A percentile compares a stretch with the other conserved stretches of the same genome.
Evolutionary conservation across 768 basidiomycete genomes (phyloP).

Genomic region (Kwoniella dendrophila): DNA sequence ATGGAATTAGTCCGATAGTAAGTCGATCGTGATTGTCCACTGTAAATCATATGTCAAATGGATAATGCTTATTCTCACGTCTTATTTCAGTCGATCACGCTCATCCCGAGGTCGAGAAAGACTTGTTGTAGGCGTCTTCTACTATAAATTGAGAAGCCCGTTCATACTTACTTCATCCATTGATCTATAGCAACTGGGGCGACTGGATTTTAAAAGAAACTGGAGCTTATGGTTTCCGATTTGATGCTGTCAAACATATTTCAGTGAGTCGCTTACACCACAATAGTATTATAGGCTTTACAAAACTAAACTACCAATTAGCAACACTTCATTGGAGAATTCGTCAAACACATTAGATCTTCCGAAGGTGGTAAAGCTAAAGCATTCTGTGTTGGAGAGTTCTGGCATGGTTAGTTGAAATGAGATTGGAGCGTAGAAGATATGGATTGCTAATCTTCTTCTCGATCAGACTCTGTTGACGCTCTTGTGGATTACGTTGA

Average conservation of each 20-base stretch:
- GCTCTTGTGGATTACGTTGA: constrained; percentile 52
- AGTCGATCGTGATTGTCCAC: no score
- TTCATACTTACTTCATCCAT: neutral
- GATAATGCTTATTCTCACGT: no score
- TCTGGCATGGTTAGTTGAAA: constrained; percentile 74
- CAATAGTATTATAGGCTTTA: no score
- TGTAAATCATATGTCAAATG: no score
- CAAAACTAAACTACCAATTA: constrained; percentile 35
- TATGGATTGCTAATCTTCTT: no score
- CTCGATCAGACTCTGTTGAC: constrained; percentile 51
- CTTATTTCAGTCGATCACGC: constrained; percentile 68
- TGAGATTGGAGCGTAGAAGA: no score
- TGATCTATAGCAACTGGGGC: constrained; percentile 65
- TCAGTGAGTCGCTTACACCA: constrained; percentile 26
- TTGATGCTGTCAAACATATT: constrained; percentile 86
- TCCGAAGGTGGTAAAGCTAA: constrained; percentile 55
- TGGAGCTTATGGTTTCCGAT: constrained; percentile 68
- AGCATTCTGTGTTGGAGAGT: constrained; percentile 76
- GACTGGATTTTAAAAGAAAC: constrained; percentile 69
- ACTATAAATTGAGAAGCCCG: no score
- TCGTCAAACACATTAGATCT: constrained; percentile 58
- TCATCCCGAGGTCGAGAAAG: constrained; percentile 76
- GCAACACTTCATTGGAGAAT: constrained; percentile 58
- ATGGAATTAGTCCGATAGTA: constrained; percentile 29
- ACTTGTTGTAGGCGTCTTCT: constrained; percentile 59